phyloP scores from a whole-genome alignment of 2,329 filamentous ascomycete genomes.

The Scopulariopsis brevicaulis region DNA sequence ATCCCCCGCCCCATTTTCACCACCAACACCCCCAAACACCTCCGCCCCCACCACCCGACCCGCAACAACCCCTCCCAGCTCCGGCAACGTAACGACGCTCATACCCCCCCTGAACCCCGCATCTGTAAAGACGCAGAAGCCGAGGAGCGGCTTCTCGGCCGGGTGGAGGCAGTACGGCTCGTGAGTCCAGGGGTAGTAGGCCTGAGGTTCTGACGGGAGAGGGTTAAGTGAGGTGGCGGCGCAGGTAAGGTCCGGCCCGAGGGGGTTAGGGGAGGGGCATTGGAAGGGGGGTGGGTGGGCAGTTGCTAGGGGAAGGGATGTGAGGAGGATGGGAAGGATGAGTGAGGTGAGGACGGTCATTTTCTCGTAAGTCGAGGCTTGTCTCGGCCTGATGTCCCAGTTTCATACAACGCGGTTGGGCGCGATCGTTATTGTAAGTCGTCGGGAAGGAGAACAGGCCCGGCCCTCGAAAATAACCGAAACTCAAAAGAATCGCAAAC shows the following conservation, averaged over 20 bases:
- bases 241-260: not conserved
- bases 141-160: not conserved
- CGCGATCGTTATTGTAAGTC: not conserved
- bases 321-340: not conserved
- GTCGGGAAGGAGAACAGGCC: not conserved
- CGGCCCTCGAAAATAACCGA: not conserved
- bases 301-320: not conserved
- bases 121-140: conserved; percentile 4
- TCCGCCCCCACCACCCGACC: not conserved
- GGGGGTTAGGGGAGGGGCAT: not conserved
- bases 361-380: not conserved
- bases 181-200: conserved; percentile 4
- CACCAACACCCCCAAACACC: not conserved
- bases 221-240: not conserved
- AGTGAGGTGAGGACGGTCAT: conserved; percentile 2
- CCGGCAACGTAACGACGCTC: conserved; percentile 3
- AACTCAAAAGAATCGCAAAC: not conserved
- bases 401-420: not conserved
- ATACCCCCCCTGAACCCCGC: conserved; percentile 4
- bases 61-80: not conserved
- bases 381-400: not conserved
- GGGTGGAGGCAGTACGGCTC: conserved; percentile 5
- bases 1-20: not conserved
- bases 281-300: not conserved
- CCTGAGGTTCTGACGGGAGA: not conserved